Conservation (phyloP, 192 early-diverging fungal genomes). For the Backusella morwellensis region DNA sequence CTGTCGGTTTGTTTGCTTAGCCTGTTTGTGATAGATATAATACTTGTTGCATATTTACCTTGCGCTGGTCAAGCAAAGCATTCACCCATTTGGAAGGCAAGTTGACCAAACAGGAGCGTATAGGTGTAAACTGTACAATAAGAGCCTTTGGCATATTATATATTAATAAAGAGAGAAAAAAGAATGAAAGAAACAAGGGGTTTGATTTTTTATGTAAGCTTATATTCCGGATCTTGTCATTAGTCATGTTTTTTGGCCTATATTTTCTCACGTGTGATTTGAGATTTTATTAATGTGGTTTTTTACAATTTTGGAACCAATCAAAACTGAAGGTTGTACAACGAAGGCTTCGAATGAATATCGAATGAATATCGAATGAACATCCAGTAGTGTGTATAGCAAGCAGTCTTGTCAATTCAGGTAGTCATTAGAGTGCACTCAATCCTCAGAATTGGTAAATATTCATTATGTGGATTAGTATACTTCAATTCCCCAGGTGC, state of each 20-base stretch:
- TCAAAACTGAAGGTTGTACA: neutral
- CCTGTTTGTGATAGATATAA: neutral
- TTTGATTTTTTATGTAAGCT: conserved; percentile 1
- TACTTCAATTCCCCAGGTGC: too few species aligned
- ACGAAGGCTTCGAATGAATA: too few species aligned
- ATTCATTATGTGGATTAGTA: too few species aligned
- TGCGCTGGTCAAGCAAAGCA: conserved; percentile 66
- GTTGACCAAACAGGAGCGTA: conserved; percentile 71
- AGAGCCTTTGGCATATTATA: conserved; percentile 54
- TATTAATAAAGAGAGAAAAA: neutral
- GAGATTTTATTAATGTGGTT: neutral
- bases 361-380: too few species aligned
- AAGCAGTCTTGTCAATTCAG: too few species aligned
- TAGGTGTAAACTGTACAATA: conserved; percentile 59
- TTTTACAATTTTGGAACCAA: neutral
- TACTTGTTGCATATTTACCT: conserved; percentile 40
- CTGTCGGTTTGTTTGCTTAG: conserved; percentile 9
- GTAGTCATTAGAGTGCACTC: too few species aligned
- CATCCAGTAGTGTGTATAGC: too few species aligned
- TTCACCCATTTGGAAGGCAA: conserved; percentile 72
- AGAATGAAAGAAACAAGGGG: neutral
- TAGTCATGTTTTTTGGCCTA: neutral
- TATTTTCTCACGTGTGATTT: conserved; percentile 6
- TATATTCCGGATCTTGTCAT: neutral
- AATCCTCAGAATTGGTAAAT: too few species aligned